Percentiles rank a stretch among this genome's conserved stretches.
phyloP scores from a whole-genome alignment of 495 filamentous ascomycete genomes.

The Friedmanniomyces simplex region DNA sequence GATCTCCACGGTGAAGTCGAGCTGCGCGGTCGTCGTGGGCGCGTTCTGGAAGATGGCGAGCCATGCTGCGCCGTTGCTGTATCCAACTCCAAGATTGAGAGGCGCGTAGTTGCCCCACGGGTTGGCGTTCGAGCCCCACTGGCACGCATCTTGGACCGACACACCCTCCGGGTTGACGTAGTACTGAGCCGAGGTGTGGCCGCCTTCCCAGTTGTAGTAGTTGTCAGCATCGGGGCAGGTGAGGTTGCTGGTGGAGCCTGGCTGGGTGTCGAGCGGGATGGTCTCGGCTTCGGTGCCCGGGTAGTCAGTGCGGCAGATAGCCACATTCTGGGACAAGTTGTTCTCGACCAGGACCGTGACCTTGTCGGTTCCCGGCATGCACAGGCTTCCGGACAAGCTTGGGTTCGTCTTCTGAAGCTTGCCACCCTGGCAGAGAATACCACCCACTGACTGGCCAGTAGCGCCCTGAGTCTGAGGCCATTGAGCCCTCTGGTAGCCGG shows the following conservation, averaged over 20 bases:
- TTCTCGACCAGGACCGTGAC: constrained; percentile 57
- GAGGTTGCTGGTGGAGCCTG: constrained; percentile 49
- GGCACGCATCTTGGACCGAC: constrained; percentile 58
- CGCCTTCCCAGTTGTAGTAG: constrained; percentile 70
- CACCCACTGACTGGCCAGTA: constrained; percentile 81
- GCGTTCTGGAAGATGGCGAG: constrained; percentile 65
- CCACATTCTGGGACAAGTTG: constrained; percentile 49
- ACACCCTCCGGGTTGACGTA: constrained; percentile 81
- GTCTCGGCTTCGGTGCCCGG: constrained; percentile 79
- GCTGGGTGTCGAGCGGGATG: constrained; percentile 53
- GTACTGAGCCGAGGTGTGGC: constrained; percentile 82
- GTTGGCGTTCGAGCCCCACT: constrained; percentile 52
- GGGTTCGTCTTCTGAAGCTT: constrained; percentile 70
- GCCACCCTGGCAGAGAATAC: constrained; percentile 69
- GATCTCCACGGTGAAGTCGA: constrained; percentile 68
- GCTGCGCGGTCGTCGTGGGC: constrained; percentile 48
- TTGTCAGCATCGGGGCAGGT: constrained; percentile 58
- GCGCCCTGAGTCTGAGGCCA: constrained; percentile 75
- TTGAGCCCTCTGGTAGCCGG: constrained; percentile 86
- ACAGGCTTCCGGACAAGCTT: constrained; percentile 55
- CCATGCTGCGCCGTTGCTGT: constrained; percentile 55
- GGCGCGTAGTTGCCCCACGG: constrained; percentile 83
- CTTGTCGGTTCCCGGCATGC: constrained; percentile 59
- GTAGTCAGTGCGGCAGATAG: constrained; percentile 93
- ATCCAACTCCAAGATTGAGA: constrained; percentile 74